phyloP scores from a whole-genome alignment of 305 asterid genomes.

The Rubia balearica region DNA sequence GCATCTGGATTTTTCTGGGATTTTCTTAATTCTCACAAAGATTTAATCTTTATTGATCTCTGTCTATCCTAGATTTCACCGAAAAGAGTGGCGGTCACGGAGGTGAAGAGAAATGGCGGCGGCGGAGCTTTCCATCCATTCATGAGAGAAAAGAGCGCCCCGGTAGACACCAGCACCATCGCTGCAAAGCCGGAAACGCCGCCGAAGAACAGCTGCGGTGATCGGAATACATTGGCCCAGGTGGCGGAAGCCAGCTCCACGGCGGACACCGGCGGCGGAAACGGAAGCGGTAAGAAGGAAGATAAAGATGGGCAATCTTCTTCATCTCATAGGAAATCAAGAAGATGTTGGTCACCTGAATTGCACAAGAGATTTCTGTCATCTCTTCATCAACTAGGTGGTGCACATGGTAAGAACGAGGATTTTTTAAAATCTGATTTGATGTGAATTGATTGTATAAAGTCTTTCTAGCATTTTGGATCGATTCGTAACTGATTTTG shows the following conservation, averaged over 20 bases:
- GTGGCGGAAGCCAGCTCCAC: conserved; percentile 54
- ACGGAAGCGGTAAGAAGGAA: conserved; percentile 39
- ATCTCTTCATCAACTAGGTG: conserved; percentile 84
- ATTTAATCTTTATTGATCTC: conserved; percentile 8
- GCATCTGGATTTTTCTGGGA: conserved; percentile 18
- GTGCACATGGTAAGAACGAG: conserved; percentile 59
- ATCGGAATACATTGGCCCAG: conserved; percentile 5
- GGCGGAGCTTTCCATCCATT: conserved; percentile 77
- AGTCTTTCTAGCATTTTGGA: background rate
- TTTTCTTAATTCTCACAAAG: conserved; percentile 16
- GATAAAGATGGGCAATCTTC: conserved; percentile 43
- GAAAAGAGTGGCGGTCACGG: conserved; percentile 36
- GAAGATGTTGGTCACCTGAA: conserved; percentile 94
- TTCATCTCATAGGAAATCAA: conserved; percentile 44
- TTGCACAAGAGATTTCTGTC: conserved; percentile 65
- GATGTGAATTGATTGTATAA: background rate
- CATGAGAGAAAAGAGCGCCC: conserved; percentile 40
- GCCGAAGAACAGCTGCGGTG: conserved; percentile 1
- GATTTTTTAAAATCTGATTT: background rate
- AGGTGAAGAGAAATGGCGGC: conserved; percentile 46
- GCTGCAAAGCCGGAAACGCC: conserved; percentile 11
- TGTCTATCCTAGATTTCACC: conserved; percentile 38
- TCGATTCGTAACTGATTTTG: background rate
- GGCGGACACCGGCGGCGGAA: conserved; percentile 35
- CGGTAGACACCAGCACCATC: background rate